Evolutionary conservation across 768 basidiomycete species (phyloP), one percentile per base, ranked within the genome.

Genomic region (Lactarius vividus): DNA sequence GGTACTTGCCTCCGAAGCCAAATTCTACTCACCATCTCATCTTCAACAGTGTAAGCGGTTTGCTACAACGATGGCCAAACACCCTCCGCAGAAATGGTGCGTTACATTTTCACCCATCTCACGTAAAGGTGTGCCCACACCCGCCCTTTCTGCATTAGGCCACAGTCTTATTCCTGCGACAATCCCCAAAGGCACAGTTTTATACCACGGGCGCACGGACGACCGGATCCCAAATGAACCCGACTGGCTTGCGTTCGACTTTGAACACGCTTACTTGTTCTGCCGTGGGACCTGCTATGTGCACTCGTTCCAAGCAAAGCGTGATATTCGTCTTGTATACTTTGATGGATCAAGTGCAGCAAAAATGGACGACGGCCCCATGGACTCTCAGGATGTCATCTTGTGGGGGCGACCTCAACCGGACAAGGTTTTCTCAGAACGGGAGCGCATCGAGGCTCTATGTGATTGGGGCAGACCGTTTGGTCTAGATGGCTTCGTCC

Each of bases 31-130:
- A 71, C n/a, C 72, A 77, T 57, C 69, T 79, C 18, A 69, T 79
- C 15, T 80, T 80, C 57, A 74, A 77, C 46, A 73, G 75, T 2
- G 71, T 78, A 13, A 69, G 70, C 53, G 73, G 75, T 3, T 66
- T 78, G 6, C 72, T 80, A 15, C 79, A 80, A 53, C 73, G 75
- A 26, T 80, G 77, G 77, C 73, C 78, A 2, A 79, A 79, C 62
- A 77, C 76, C 1, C 72, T 75, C 33, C 62, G 59, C 31, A 69
- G 62, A 62, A 69, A 69, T 64, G 69, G 69, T 64, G 49, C 42
- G 66, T 26, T 40, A 4, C 20, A n/a, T 40, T 39, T 33, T 26
- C 20, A 3, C 26, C n/a, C 9, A 49, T 63, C 13, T 46, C 15
- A 23, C 8, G 4, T 13, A 44, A 23, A 2, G n/a, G 4, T n/a